Conservation (phyloP, 2,329 filamentous ascomycete genomes). For the Plenodomus biglobosus region DNA sequence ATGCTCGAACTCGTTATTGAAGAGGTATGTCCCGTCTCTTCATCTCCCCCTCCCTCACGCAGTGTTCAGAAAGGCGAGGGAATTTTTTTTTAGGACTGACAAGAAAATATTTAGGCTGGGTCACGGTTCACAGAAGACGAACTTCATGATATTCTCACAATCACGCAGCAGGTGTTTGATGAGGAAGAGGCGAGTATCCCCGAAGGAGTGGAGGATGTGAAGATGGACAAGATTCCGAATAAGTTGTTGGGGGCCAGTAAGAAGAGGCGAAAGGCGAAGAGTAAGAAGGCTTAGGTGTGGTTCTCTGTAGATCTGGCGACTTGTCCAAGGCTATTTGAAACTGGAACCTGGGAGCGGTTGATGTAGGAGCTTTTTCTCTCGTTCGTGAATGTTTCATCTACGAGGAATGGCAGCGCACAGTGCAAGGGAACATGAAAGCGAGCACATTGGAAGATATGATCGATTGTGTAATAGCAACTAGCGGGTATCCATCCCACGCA, state of each 20-base stretch:
- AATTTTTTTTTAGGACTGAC: too few species aligned
- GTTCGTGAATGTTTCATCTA: too few species aligned
- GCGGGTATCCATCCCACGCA: constrained; percentile 24
- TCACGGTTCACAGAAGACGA: constrained; percentile 36
- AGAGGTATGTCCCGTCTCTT: constrained; percentile 26
- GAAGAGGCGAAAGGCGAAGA: constrained; percentile 24
- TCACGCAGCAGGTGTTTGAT: constrained; percentile 32
- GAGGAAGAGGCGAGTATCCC: constrained; percentile 36
- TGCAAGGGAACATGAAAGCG: neutral
- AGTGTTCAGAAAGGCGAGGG: too few species aligned
- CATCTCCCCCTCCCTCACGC: neutral
- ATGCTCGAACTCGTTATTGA: constrained; percentile 41
- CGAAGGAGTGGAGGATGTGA: constrained; percentile 26
- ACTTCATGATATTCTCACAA: constrained; percentile 31
- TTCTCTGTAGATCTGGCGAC: too few species aligned
- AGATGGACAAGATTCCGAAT: constrained; percentile 32
- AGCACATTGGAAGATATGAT: constrained; percentile 13
- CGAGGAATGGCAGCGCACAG: neutral
- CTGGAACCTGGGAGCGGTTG: too few species aligned
- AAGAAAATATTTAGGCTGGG: constrained; percentile 19
- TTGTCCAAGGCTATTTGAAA: too few species aligned
- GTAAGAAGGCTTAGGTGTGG: constrained; percentile 4
- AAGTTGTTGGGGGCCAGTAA: constrained; percentile 34
- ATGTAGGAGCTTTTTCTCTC: too few species aligned
- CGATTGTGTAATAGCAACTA: constrained; percentile 16